Base-by-base conservation (phyloP, 2,329 filamentous ascomycete species). In the Nothophoma quercina region DNA sequence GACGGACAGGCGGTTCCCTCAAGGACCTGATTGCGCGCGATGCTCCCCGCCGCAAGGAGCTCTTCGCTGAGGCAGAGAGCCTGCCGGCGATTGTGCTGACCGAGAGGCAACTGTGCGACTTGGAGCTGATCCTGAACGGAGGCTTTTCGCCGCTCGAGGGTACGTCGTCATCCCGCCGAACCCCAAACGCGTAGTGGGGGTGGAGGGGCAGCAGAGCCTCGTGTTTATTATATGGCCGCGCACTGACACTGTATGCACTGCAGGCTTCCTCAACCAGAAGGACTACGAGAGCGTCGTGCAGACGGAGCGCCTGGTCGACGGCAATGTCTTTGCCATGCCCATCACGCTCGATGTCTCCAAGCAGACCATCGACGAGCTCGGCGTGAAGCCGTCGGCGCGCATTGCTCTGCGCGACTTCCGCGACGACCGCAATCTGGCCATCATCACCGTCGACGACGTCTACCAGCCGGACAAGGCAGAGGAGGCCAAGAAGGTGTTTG, bases 1-100 rank as follows among this genome's bases (percentile, higher is more conserved):
- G 15, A 1, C 13, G 13, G n/a, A 25, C 42, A 52, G 50, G 79
- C 80, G 95, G 95, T 73, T 83, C 93, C 83, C 90, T 99, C 73
- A 98, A 98, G 89, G 95, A 99, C 83, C 86, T 99, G 75, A 85
- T 98, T 68, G 93, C 92, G 63, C 89, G 95, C 79, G 95, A 99
- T 85, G 85, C 88, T 60, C 90, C 90, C 65, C 87, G 89, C 72
- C 88, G 95, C 64, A 83, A 83, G 60, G 82, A 96, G 81, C 89
- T 99, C 59, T 80, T 82, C 50, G 85, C 84, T 38, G 95, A 99
- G 80, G 90, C 93, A 33, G 93, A 96, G 82, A 88, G 74, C 25
- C 87, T 98, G 36, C 91, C 92, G 29, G 90, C 93, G 29, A 83
- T 99, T 64, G 80, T 89, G 55, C 87, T 99, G 64, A 89, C 85